Base-by-base conservation (phyloP, 441 rosid genomes). In the Adansonia grandidieri region DNA sequence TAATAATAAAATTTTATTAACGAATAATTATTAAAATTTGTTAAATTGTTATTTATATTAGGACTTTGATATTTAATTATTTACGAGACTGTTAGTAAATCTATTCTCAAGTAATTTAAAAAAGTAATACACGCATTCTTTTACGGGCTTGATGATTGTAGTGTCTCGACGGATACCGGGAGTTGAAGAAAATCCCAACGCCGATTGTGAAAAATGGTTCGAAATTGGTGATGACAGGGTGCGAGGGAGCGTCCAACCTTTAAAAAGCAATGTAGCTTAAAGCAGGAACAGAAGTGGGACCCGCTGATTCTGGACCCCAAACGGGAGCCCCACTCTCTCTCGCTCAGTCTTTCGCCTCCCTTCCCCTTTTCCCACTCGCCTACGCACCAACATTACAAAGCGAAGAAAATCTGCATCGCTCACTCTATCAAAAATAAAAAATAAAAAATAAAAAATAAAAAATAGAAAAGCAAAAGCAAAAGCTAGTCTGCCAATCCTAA, bases 191-290 rank as follows among this genome's bases (percentile, higher is more conserved):
- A 45, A 67, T 44, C 72, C 32, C 11, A 77, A 66, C 54, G 68
- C 82, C 81, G 80, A 81, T 57, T 47, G 72, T 24, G 82, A 56
- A 13, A 73, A 73, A 47, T 40, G 48, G 65, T 56, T 53, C 48
- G 15, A 56, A 28, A 53, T 40, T 42, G 28, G 67, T 13, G 56
- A 42, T 19, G 66, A 62, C 64, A 24, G 45, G 5, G 1, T 54
- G 54, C 15, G 47, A n/a, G 54, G 44, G 57, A 48, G 70, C 42
- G 81, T 69, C 86, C 87, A 81, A 45, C 82, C 7, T 24, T 17
- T 24, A 74, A 77, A 87, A 78, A 84, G 77, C 69, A 57, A 66
- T 91, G 93, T 84, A 81, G 88, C 75, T 82, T 24, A 85, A 87
- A 86, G 87, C 56, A 81, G 87, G 78, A 81, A 82, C 93, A 91